Conservation (phyloP, 805 yeast genomes). For the Hanseniaspora nectarophila region DNA sequence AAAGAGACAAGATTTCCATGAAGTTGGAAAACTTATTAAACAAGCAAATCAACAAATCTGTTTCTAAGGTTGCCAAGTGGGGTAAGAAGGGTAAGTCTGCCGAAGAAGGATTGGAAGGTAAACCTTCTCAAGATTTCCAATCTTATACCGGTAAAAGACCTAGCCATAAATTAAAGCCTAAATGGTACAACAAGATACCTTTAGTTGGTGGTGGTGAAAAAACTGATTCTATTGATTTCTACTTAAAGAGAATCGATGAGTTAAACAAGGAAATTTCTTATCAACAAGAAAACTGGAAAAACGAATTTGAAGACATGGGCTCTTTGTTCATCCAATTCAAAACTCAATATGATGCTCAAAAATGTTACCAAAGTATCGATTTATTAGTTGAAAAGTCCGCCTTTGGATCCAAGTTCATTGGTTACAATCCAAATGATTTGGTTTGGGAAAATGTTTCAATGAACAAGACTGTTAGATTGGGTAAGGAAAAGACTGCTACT, state of each 20-base stretch:
- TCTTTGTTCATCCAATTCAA: constrained; percentile 75
- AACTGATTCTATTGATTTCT: constrained; percentile 71
- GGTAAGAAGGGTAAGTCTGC: constrained; percentile 38
- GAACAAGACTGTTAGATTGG: constrained; percentile 43
- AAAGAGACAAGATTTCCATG: constrained; percentile 47
- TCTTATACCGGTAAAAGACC: constrained; percentile 75
- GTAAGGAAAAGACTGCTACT: constrained; percentile 47
- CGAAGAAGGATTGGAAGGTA: constrained; percentile 25
- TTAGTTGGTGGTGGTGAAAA: constrained; percentile 49
- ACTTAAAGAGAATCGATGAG: constrained; percentile 53
- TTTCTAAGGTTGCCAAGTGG: constrained; percentile 43
- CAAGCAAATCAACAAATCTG: constrained; percentile 47
- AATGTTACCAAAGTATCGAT: constrained; percentile 74
- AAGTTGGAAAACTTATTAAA: constrained; percentile 60
- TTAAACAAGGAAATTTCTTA: constrained; percentile 52
- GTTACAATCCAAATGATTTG: constrained; percentile 68
- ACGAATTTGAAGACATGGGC: constrained; percentile 39
- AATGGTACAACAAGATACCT: constrained; percentile 19
- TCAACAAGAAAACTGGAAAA: constrained; percentile 43
- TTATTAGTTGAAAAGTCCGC: constrained; percentile 31
- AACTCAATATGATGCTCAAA: constrained; percentile 75
- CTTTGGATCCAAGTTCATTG: constrained; percentile 39
- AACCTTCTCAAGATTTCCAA: constrained; percentile 44
- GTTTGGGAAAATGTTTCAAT: constrained; percentile 68
- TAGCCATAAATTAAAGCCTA: constrained; percentile 54